Base-by-base conservation (phyloP, 1,284 basidiomycete species). In the Microbotryum scabiosae region DNA sequence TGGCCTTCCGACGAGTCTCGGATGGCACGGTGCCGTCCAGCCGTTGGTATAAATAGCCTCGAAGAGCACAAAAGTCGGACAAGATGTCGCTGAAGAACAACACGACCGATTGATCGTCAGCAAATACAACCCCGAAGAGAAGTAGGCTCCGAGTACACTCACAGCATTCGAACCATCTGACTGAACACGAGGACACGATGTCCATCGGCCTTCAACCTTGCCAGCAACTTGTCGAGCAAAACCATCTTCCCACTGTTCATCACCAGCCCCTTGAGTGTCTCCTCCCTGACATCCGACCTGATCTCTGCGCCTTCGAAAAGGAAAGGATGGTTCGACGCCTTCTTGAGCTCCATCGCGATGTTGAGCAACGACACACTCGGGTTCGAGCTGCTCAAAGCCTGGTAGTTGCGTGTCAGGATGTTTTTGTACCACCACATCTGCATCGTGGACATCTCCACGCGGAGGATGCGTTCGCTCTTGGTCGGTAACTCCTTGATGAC, bases 381-480 rank as follows among this genome's bases (percentile, higher is more conserved):
- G 82, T 73, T 89, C 87, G 69, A 82, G 85, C 76, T 93, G 70
- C 90, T 84, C 58, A 98, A 79, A 20, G 88, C 91, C 72, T 86
- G 82, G 75, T 94, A 98, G 76, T 98, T 98, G 86, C 92, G 72
- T 30, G 94, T 96, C 69, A 98, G 79, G 72, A 98, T 98, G 74
- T 97, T 97, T 81, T 97, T 97, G 81, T 99, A 99, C 76, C 94
- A 97, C 74, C 93, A 90, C 23, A 92, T 97, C 77, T 98, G 96
- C 75, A 98, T 83, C 57, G 88, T 84, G 70, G 87, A 90, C 94
- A 98, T 96, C 79, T 98, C 96, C 45, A 98, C 93, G 21, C 96
- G 86, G 61, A 99, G 80, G 69, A 98, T 98, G 54, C 91, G 87
- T 78, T 98, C 96, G 73, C 91, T 94, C 82, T 99, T 99, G 32